A percentile compares a stretch with the other conserved stretches of the same genome.
phyloP scores from a whole-genome alignment of 768 basidiomycete genomes.

The Kwoniella mangroviensis region DNA sequence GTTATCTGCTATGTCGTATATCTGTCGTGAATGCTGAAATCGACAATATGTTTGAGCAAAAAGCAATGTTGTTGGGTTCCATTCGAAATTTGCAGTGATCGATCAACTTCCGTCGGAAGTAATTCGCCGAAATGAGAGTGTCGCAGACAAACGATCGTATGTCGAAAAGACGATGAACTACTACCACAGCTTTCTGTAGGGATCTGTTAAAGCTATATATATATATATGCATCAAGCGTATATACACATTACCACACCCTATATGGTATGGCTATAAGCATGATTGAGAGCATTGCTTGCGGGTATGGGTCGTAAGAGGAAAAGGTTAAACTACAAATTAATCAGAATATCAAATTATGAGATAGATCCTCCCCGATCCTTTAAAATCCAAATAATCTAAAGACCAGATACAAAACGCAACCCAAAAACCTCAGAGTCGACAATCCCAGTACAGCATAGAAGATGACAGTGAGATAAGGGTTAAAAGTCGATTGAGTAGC shows the following conservation, averaged over 20 bases:
- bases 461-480: conserved; percentile 81
- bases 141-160: no score
- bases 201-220: not conserved
- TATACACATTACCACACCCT: not conserved
- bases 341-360: not conserved
- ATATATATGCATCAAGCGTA: conserved; percentile 12
- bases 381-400: conserved; percentile 60
- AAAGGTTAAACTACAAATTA: not conserved
- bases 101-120: not conserved
- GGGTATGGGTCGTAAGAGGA: no score
- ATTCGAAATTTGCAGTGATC: not conserved
- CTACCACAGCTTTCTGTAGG: not conserved
- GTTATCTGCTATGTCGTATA: not conserved
- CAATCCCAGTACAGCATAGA: conserved; percentile 74
- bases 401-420: conserved; percentile 75
- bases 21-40: no score
- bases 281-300: no score
- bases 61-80: not conserved
- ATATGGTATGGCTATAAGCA: not conserved
- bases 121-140: not conserved
- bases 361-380: not conserved
- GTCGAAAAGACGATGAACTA: no score
- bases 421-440: conserved; percentile 81
- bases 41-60: no score
- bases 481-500: conserved; percentile 70